Conservation (phyloP, 805 yeast genomes). For the Candida insectorum region DNA sequence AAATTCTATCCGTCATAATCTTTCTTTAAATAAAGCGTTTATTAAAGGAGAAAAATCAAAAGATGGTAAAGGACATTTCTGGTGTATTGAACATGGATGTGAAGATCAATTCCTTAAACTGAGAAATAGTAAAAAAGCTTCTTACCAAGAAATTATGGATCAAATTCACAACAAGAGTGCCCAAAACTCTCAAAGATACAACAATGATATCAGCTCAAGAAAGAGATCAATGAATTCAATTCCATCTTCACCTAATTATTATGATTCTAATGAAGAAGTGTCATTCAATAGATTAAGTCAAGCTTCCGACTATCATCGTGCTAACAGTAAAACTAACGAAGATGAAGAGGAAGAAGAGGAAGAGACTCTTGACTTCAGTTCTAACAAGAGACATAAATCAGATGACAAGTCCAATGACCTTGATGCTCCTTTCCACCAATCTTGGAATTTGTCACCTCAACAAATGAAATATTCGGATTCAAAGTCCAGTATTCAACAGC, state of each 20-base stretch:
- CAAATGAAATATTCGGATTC: not conserved
- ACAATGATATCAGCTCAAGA: constrained; percentile 1
- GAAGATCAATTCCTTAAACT: constrained; percentile 77
- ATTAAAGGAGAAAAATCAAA: constrained; percentile 86
- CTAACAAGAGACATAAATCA: constrained; percentile 2
- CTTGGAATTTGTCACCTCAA: constrained; percentile 8
- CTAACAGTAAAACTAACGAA: not conserved
- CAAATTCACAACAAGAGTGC: constrained; percentile 20
- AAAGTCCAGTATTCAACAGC: not conserved
- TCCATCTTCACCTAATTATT: constrained; percentile 30
- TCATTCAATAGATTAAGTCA: constrained; percentile 7
- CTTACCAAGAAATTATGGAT: constrained; percentile 43
- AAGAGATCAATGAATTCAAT: constrained; percentile 20
- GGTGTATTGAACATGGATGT: constrained; percentile 84
- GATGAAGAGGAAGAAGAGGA: constrained; percentile 1
- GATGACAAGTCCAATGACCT: not conserved
- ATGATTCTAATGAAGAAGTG: constrained; percentile 3
- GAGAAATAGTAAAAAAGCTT: constrained; percentile 45
- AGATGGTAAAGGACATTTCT: constrained; percentile 88
- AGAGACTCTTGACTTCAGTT: not conserved
- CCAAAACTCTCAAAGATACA: not conserved
- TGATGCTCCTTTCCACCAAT: constrained; percentile 10
- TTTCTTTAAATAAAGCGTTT: constrained; percentile 91
- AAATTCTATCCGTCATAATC: constrained; percentile 92
- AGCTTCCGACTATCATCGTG: constrained; percentile 15